Base-by-base conservation (phyloP, 768 basidiomycete species). In the Mycena leptocephala region DNA sequence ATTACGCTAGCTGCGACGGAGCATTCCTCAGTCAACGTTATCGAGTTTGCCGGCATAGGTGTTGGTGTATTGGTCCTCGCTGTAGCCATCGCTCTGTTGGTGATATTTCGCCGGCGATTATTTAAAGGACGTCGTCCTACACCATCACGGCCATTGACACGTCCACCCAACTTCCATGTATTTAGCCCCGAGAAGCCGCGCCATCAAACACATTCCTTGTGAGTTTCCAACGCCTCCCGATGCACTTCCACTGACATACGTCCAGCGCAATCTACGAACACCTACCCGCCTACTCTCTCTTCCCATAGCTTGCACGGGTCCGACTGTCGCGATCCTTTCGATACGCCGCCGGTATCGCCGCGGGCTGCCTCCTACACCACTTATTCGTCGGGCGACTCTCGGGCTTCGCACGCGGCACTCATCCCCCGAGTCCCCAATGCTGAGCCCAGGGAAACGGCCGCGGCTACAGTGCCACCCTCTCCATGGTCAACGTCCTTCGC, bases 291-390 rank as follows among this genome's bases (percentile, higher is more conserved):
- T 6, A 51, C 71, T 22, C 26, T 35, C 13, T n/a, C 76, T 22
- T 61, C 65, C 1, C 26, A 37, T 22, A 55, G 63, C 55, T 1
- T 65, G 10, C 59, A 20, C 7, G 28, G 26, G 10, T 16, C 33
- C 32, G 39, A 56, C 46, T 28, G 11, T 28, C 43, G 10, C n/a
- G 65, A 73, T 32, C 74, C 77, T 6, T 73, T 74, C 28, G 66
- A 64, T 35, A 72, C 77, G 39, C 77, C 77, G 13, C 77, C 74
- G 6, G 28, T 62, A 7, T 78, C 77, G 22, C 77, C 77, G 10
- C 73, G 37, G 1, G 51, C 74, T 41, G 28, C 46, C 20, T 72
- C 77, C 24, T 72, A 51, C 48, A 37, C 58, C 33, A 48, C 43
- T 13, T 72, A 66, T 4, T 72, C 74, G 26, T 71, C 76, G 11